Evolutionary conservation across 2,329 filamentous ascomycete species (phyloP).

Genomic region (Madurella mycetomatis): DNA sequence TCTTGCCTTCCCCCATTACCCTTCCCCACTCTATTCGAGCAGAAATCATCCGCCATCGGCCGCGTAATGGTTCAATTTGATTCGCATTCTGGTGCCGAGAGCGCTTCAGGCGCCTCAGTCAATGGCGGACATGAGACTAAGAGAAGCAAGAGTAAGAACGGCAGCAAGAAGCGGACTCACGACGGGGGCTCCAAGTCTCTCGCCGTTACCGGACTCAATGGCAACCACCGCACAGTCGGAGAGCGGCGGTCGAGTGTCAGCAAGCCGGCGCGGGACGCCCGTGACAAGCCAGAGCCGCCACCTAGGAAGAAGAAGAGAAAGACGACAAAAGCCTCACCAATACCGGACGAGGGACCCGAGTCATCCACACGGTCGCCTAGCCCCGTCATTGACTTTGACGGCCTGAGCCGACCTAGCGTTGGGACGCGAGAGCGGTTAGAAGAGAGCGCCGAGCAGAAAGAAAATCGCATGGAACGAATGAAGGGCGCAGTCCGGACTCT

Average conservation of each 20-base stretch:
- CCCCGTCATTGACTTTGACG: conserved; percentile 59
- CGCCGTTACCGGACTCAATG: conserved; percentile 7
- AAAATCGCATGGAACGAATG: conserved; percentile 53
- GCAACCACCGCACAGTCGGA: conserved; percentile 13
- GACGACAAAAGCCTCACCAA: conserved; percentile 19
- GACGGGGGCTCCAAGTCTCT: conserved; percentile 7
- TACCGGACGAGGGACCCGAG: conserved; percentile 28
- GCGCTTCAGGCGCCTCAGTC: conserved; percentile 19
- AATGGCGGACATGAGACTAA: conserved; percentile 32
- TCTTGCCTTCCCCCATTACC: neutral
- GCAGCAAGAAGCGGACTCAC: conserved; percentile 19
- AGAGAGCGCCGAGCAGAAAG: conserved; percentile 49
- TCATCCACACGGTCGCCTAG: conserved; percentile 43
- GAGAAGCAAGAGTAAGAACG: conserved; percentile 21
- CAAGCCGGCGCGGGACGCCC: conserved; percentile 58
- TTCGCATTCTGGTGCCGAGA: conserved; percentile 30
- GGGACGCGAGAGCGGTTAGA: conserved; percentile 62
- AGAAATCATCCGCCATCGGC: neutral
- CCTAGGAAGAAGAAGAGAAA: conserved; percentile 37
- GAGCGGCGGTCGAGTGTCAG: conserved; percentile 52
- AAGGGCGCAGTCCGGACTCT: conserved; percentile 60
- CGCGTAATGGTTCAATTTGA: conserved; percentile 31
- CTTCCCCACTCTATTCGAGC: neutral
- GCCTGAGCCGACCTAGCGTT: conserved; percentile 54
- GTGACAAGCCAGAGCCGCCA: conserved; percentile 45